Base-by-base conservation (phyloP, 495 filamentous ascomycete genomes). In the Lindgomyces ingoldianus region DNA sequence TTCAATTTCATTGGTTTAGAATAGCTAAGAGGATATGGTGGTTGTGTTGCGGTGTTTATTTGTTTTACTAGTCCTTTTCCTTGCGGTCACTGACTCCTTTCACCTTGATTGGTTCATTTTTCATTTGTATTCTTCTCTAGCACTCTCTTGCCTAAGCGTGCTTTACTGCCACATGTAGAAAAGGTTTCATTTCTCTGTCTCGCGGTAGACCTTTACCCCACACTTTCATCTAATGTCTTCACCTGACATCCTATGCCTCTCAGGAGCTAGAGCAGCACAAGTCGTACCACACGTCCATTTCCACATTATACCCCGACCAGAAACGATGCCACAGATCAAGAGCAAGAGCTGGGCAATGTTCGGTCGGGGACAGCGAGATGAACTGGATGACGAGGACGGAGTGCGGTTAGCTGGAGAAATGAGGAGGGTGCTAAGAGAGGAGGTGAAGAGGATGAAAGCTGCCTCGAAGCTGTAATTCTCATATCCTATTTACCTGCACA, bases 251-350 rank as follows among this genome's bases (percentile, higher is more conserved):
- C 27, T 27, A 54, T n/a, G 25, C 33, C 16, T 26, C 30, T 25
- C 58, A 88, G 86, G 93, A 1, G 84, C 83, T 0, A 80, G 89
- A 24, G 93, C 93, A 11, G 92, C 91, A 6, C 93, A 98, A 76
- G 90, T 93, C 22, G 91, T 98, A 1, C 86, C 87, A 21, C 93
- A 96, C 75, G 87, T 93, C 4, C 93, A 97, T 74, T 96, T 92
- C 75, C 93, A 98, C 67, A 81, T 98, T 25, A 93, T 97, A 46
- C 93, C 93, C 1, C 76, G 93, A 25, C 84, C 84, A 14, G 70
- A 74, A 72, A 42, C 61, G 72, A 69, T 69, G 47, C 63, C 65
- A 22, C 79, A 77, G 67, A 77, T 74, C 74, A 82, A 78, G 75
- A 78, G 68, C 64, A 87, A 85, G 74, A 89, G 89, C 53, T 93